Evolutionary conservation across 2,329 filamentous ascomycete genomes (phyloP).

Genomic region (Arthrobotrys megalospora): DNA sequence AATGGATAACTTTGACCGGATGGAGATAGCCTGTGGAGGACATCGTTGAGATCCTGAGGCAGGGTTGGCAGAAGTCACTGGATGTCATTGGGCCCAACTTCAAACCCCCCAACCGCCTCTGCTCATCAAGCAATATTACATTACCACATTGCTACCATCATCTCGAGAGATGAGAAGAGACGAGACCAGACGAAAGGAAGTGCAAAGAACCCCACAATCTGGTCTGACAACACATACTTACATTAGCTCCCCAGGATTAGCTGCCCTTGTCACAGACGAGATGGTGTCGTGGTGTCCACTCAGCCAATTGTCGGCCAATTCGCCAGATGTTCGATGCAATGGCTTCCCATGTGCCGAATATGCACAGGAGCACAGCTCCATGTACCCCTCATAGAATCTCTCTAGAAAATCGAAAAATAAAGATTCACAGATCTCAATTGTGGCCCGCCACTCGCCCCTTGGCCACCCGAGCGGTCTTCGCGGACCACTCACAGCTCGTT

Average conservation of each 20-base stretch:
- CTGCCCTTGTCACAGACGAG: constrained; percentile 54
- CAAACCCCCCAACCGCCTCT: constrained; percentile 27
- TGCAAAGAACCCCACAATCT: constrained; percentile 44
- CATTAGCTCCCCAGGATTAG: constrained; percentile 60
- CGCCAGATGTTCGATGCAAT: constrained; percentile 45
- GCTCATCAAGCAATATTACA: constrained; percentile 43
- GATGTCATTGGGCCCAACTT: constrained; percentile 35
- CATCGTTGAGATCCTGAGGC: constrained; percentile 13
- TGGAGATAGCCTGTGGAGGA: constrained; percentile 16
- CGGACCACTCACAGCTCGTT: constrained; percentile 48
- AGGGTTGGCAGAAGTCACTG: constrained; percentile 42
- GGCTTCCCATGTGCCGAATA: constrained; percentile 51
- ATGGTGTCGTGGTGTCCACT: constrained; percentile 60
- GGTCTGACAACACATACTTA: constrained; percentile 60
- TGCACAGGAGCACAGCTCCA: constrained; percentile 25
- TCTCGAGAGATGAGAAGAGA: constrained; percentile 29
- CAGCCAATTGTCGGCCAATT: constrained; percentile 60
- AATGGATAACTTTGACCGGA: constrained; percentile 38
- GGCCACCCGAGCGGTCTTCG: constrained; percentile 14
- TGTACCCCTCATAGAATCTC: constrained; percentile 48
- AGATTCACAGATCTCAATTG: constrained; percentile 42
- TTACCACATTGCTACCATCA: constrained; percentile 10
- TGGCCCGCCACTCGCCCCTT: constrained; percentile 34
- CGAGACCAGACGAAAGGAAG: constrained; percentile 25
- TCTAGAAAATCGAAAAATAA: constrained; percentile 32